These are phyloP conservation scores for Galeopsis tetrahit DNA, from an alignment of 257 asterid genomes.

Conservation along the genomic window DNA sequence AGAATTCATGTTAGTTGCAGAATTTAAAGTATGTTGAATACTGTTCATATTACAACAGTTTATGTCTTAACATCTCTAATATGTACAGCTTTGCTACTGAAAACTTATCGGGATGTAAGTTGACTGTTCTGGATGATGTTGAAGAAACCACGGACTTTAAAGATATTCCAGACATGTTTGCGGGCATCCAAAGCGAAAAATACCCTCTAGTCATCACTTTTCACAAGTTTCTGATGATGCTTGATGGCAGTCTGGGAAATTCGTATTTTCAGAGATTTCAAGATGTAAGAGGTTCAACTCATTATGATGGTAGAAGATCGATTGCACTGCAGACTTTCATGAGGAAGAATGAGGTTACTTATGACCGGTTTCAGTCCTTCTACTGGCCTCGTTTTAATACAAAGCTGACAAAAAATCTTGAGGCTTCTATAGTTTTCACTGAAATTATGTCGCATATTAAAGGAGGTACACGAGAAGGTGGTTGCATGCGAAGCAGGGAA, in stretches of 20 bases:
- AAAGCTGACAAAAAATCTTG: conserved; percentile 49
- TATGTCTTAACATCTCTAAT: conserved; percentile 7
- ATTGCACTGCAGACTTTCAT: conserved; percentile 50
- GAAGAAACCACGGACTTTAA: conserved; percentile 52
- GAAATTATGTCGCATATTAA: conserved; percentile 71
- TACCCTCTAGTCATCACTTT: conserved; percentile 72
- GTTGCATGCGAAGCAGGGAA: conserved; percentile 43
- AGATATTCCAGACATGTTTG: conserved; percentile 61
- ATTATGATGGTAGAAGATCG: conserved; percentile 40
- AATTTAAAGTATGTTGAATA: too few species aligned
- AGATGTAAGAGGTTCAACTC: conserved; percentile 26
- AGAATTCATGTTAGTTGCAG: too few species aligned
- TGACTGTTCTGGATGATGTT: conserved; percentile 45
- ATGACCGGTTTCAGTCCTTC: conserved; percentile 47
- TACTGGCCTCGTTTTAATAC: conserved; percentile 68
- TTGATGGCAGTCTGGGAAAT: conserved; percentile 57
- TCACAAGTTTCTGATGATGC: conserved; percentile 72
- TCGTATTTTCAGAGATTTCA: conserved; percentile 64
- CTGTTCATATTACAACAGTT: background rate
- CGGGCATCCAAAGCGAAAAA: conserved; percentile 45
- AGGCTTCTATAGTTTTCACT: conserved; percentile 60
- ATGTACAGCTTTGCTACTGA: conserved; percentile 49
- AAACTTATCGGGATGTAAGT: conserved; percentile 26
- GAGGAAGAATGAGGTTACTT: conserved; percentile 65
- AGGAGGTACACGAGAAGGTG: conserved; percentile 51